Base-by-base conservation (phyloP, 129 eudicot genomes). In the Logfia minima region DNA sequence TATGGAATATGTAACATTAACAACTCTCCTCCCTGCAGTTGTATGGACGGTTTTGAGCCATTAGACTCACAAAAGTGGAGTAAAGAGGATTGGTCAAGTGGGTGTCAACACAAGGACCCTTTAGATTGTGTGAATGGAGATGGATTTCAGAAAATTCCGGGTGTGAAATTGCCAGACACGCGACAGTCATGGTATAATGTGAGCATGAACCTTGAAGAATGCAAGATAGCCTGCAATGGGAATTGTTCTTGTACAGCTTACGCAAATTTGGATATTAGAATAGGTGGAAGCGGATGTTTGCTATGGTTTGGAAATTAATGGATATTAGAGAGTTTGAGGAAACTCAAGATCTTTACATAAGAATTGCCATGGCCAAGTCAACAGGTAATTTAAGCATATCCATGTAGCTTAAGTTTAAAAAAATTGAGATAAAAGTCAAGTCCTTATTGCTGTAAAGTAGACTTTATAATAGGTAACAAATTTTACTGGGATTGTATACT, bases 171-270 rank as follows among this genome's bases (percentile, higher is more conserved):
- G 2, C 71, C 71, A n/a, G 51, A 66, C 24, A 66, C 18, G 5
- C 18, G 29, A 3, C 18, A 26, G 8, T 63, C 68, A 10, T 24
- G 68, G 39, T 63, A 63, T 37, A 63, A 28, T 63, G 34, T 63
- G 68, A 26, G 37, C 34, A 63, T 63, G 68, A 63, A 8, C 34
- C 34, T 63, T 22, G 68, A 11, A 11, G 68, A 63, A 63, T 63
- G 68, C 19, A 13, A 63, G n/a, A 63, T n/a, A 16, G 39, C 39
- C 7, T 65, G 45, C 9, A 65, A 5, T 5, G 17, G 41, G 43
- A 65, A 31, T 64, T 65, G 39, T 28, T 63, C 39, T 10, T 63
- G 68, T 63, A 63, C 35, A 31, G 70, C 70, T 29, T 65, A 65
- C 4, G 23, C 70, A 65, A 65, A 65, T 31, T 65, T 65, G 23